Percentiles rank a stretch among this genome's conserved stretches.
phyloP scores from a whole-genome alignment of 1,139 yeast genomes.

The Debaryomyces sp. region DNA sequence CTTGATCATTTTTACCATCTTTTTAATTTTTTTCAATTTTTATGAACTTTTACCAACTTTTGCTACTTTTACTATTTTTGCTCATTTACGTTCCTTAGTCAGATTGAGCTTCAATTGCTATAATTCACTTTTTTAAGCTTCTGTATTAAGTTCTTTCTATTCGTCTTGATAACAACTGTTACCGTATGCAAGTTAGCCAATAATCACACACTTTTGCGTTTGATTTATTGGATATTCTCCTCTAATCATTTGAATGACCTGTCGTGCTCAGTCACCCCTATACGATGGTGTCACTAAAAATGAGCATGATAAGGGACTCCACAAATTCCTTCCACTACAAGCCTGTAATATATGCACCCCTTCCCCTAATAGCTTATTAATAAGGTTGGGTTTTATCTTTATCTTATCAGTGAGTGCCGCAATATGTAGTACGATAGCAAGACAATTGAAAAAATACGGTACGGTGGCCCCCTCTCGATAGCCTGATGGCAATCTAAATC shows the following conservation, averaged over 20 bases:
- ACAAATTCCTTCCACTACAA: neutral
- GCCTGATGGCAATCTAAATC: neutral
- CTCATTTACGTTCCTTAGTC: neutral
- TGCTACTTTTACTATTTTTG: neutral
- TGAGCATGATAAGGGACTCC: conserved; percentile 1
- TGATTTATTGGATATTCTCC: neutral
- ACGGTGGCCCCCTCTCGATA: neutral
- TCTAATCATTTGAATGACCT: conserved; percentile 1
- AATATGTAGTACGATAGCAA: conserved; percentile 6
- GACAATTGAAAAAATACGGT: neutral
- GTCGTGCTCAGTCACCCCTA: neutral
- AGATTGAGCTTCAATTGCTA: neutral
- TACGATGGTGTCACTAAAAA: neutral
- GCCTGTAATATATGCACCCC: neutral
- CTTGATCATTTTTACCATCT: neutral
- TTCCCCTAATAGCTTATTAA: conserved; percentile 3
- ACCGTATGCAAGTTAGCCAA: neutral
- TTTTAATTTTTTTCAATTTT: too few species aligned
- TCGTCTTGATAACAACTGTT: neutral
- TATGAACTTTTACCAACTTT: neutral
- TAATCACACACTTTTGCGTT: neutral
- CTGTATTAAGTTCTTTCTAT: too few species aligned
- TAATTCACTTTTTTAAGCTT: neutral
- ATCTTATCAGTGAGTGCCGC: conserved; percentile 3
- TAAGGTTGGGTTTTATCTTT: neutral